Percentiles rank a stretch among this genome's conserved stretches.
These are phyloP conservation scores for Pyrenopolyporus hunteri DNA, from an alignment of 495 filamentous ascomycete species.

Conservation along the genomic window DNA sequence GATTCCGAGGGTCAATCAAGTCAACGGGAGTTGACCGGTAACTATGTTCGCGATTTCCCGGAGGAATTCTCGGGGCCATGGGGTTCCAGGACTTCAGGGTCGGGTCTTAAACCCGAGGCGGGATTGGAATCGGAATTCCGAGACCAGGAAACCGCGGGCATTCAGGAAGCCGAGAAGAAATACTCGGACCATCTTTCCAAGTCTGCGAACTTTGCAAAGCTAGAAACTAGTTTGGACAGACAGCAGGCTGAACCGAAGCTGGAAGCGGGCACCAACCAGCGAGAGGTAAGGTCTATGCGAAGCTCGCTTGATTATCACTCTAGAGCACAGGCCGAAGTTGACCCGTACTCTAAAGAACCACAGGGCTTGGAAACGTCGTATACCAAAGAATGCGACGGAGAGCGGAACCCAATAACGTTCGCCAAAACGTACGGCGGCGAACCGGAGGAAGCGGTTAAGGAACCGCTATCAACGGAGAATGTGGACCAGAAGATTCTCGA, in stretches of 20 bases:
- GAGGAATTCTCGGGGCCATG: conserved; percentile 52
- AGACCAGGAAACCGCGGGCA: conserved; percentile 8
- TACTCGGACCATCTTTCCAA: conserved; percentile 34
- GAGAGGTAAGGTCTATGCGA: conserved; percentile 11
- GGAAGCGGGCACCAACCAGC: conserved; percentile 40
- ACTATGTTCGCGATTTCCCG: conserved; percentile 53
- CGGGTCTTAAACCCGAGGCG: background rate
- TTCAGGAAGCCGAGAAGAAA: conserved; percentile 34
- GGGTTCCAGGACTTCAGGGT: conserved; percentile 24
- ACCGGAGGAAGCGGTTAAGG: conserved; percentile 5
- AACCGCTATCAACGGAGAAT: conserved; percentile 3
- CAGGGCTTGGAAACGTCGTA: conserved; percentile 47
- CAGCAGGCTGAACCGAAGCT: conserved; percentile 22
- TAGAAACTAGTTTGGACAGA: conserved; percentile 48
- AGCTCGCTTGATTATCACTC: conserved; percentile 12
- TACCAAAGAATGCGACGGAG: conserved; percentile 42
- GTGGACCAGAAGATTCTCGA: conserved; percentile 5
- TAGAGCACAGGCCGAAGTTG: conserved; percentile 33
- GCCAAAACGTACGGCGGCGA: conserved; percentile 38
- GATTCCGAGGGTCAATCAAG: conserved; percentile 2
- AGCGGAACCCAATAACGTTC: conserved; percentile 27
- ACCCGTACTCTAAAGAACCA: conserved; percentile 47
- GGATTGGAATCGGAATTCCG: background rate
- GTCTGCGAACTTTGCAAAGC: conserved; percentile 25
- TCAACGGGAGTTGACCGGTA: conserved; percentile 46